These are phyloP conservation scores for Exsudoporus frostii DNA, from an alignment of 768 basidiomycete genomes.

Conservation along the genomic window DNA sequence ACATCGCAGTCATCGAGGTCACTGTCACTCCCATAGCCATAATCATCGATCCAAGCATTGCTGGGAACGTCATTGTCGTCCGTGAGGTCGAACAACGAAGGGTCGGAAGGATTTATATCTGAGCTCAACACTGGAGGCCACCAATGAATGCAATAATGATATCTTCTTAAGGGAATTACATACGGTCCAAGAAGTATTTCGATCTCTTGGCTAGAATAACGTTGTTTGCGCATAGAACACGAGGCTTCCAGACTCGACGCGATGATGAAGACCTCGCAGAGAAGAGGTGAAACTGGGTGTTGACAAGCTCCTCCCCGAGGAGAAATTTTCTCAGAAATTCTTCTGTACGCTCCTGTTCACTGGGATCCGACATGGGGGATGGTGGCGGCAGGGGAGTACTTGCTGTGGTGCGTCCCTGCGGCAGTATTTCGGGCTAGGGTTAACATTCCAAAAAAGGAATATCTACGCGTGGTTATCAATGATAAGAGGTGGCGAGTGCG, in stretches of 20 bases:
- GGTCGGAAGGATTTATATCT: conserved; percentile 7
- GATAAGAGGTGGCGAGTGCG: too few relatives aligned
- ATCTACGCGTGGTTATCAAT: too few relatives aligned
- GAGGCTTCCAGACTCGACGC: conserved; percentile 15
- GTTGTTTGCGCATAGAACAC: conserved; percentile 28
- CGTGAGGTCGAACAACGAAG: conserved; percentile 14
- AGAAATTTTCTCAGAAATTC: conserved; percentile 25
- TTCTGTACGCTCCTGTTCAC: conserved; percentile 13
- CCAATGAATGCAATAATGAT: neutral
- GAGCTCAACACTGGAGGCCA: conserved; percentile 14
- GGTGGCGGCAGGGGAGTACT: too few relatives aligned
- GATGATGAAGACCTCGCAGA: conserved; percentile 16
- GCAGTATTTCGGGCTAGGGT: too few relatives aligned
- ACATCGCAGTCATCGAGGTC: conserved; percentile 33
- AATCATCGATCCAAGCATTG: conserved; percentile 15
- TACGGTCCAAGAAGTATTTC: conserved; percentile 27
- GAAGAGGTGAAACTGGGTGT: conserved; percentile 33
- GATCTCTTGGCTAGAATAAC: conserved; percentile 24
- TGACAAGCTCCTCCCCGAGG: conserved; percentile 26
- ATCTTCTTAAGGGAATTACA: neutral
- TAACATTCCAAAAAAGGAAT: too few relatives aligned
- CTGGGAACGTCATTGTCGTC: conserved; percentile 8
- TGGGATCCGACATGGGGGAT: conserved; percentile 11
- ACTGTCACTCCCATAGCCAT: conserved; percentile 34
- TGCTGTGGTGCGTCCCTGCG: too few relatives aligned